Evolutionary conservation across 2,329 filamentous ascomycete species (phyloP).

Genomic region (Grosmannia clavigera): DNA sequence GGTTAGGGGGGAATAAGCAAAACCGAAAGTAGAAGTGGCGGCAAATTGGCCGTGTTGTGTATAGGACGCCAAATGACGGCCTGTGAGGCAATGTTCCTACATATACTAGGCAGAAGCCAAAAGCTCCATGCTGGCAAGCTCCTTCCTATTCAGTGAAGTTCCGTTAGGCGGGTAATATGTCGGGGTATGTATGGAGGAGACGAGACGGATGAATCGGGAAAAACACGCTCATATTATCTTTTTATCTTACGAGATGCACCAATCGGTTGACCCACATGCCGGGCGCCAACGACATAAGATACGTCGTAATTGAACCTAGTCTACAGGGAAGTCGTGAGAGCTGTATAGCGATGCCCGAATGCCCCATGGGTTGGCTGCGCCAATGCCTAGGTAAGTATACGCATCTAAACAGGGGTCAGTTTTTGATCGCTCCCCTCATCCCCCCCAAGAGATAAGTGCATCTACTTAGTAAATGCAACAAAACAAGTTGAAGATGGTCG

Average conservation of each 20-base stretch:
- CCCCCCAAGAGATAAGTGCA: too few relatives aligned
- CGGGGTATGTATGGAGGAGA: neutral
- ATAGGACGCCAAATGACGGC: neutral
- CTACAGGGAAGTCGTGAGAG: slow-evolving; percentile 5
- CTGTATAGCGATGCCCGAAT: slow-evolving; percentile 34
- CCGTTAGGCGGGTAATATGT: neutral
- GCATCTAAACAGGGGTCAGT: slow-evolving; percentile 34
- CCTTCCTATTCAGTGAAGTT: neutral
- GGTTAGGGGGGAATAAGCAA: neutral
- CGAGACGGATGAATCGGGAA: neutral
- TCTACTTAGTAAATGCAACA: too few relatives aligned
- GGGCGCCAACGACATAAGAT: too few relatives aligned
- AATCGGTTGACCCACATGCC: too few relatives aligned
- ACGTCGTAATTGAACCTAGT: neutral
- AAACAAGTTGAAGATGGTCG: slow-evolving; percentile 12
- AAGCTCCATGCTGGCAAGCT: neutral
- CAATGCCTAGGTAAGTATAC: slow-evolving; percentile 54
- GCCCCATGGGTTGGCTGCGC: slow-evolving; percentile 46
- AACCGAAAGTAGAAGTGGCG: neutral
- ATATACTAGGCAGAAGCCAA: neutral
- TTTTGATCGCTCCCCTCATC: too few relatives aligned
- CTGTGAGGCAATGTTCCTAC: neutral
- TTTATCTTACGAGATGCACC: too few relatives aligned
- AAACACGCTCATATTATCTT: neutral
- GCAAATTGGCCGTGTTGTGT: neutral